These are phyloP conservation scores for Kwoniella mangroviensis DNA, from an alignment of 768 basidiomycete genomes.

Conservation along the genomic window DNA sequence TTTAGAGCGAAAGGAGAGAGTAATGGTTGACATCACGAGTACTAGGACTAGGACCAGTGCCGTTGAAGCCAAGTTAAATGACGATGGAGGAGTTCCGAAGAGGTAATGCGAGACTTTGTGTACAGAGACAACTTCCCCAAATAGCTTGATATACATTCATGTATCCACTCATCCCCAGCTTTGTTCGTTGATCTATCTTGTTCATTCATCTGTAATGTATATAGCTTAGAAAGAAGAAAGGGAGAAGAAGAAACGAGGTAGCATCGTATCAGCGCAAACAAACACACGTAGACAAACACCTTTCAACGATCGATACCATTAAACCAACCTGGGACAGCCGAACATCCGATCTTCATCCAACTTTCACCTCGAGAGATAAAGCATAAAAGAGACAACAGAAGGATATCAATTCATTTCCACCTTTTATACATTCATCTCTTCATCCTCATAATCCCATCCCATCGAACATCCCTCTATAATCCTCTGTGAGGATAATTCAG, in stretches of 20 bases:
- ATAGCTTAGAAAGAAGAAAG: no score
- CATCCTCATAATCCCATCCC: not conserved
- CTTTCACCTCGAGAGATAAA: not conserved
- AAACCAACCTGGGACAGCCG: not conserved
- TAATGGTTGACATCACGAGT: not conserved
- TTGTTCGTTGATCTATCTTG: not conserved
- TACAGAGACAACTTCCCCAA: not conserved
- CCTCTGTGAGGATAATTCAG: slow-evolving; percentile 7
- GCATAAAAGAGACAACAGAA: not conserved
- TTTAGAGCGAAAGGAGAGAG: slow-evolving; percentile 10
- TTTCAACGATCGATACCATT: slow-evolving; percentile 6
- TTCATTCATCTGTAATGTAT: not conserved
- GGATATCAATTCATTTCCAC: not conserved
- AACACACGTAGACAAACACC: not conserved
- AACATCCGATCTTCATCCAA: not conserved
- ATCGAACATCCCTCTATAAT: not conserved
- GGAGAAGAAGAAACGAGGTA: not conserved
- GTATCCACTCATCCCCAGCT: not conserved
- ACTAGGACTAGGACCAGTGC: not conserved
- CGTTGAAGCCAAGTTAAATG: not conserved
- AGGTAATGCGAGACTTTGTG: not conserved
- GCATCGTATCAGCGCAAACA: not conserved
- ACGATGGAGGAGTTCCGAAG: not conserved
- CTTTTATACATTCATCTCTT: not conserved
- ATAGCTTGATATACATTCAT: not conserved